Base-by-base conservation (phyloP, 495 filamentous ascomycete genomes). In the Aspergillus biplanus region DNA sequence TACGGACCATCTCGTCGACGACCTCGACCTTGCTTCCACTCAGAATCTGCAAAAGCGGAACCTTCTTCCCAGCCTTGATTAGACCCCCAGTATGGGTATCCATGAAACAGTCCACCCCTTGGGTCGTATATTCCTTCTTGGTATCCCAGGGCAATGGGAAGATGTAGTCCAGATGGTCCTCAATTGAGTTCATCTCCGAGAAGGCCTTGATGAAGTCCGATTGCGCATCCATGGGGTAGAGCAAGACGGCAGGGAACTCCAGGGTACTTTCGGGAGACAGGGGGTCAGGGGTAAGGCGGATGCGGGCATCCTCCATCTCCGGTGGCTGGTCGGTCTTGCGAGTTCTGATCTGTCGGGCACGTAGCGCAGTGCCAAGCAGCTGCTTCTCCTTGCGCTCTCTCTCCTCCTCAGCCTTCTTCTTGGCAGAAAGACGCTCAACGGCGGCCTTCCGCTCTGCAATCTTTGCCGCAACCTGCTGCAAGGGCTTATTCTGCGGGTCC, bases 151-250 rank as follows among this genome's bases (percentile, higher is more conserved):
- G 90, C 62, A 89, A 65, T 0, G 86, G 87, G 57, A 98, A 87
- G 15, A 97, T 88, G 62, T 96, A 95, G 0, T 80, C 80, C 52
- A 99, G 77, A 68, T 96, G 91, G 58, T 91, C 84, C 7, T 76
- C 82, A 31, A 97, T 85, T 13, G 73, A 69, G 58, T 89, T 85
- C 52, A 80, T 85, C 79, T 97, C 94, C 7, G 80, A 80, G 63
- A 97, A 92, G 0, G 80, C 81, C 77, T 96, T 97, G 74, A 99
- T 84, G 69, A 99, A 96, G 69, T 99, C 95, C 4, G 84, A 88
- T 79, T 97, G 85, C 42, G 87, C 75, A 58, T 91, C 83, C 67
- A 86, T 75, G 2, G 93, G 93, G 68, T 99, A 99, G 13, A 99
- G 80, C 58, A 99, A 75, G 37, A 97, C 81, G 0, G 87, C 80